Conservation (phyloP, 495 filamentous ascomycete genomes). For the Podospora conica region DNA sequence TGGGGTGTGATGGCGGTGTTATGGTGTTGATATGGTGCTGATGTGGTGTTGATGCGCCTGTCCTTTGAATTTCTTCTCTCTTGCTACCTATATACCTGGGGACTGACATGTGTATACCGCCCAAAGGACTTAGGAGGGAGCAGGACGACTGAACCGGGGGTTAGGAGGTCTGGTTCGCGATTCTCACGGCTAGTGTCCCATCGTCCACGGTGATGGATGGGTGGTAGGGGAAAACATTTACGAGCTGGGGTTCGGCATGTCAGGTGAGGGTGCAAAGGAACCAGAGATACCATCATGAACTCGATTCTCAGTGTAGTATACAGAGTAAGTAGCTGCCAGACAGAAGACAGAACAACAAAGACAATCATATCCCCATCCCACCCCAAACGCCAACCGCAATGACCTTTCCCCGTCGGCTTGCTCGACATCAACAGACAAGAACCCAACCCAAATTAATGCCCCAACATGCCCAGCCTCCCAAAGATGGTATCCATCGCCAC, state of each 20-base stretch:
- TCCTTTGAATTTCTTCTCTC: too few species aligned
- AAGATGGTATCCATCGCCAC: constrained; percentile 94
- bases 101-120: too few species aligned
- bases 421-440: neutral
- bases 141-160: too few species aligned
- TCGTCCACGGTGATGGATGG: too few species aligned
- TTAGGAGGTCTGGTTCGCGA: too few species aligned
- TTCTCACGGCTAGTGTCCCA: too few species aligned
- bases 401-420: neutral
- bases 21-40: too few species aligned
- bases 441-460: constrained; percentile 9
- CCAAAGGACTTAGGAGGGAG: too few species aligned
- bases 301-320: neutral
- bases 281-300: neutral
- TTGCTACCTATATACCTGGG: too few species aligned
- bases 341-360: neutral
- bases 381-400: neutral
- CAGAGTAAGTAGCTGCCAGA: neutral
- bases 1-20: too few species aligned
- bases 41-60: too few species aligned
- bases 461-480: constrained; percentile 41
- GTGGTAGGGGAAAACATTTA: too few species aligned
- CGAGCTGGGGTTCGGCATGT: neutral
- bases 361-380: neutral
- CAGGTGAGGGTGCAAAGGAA: neutral